A percentile compares a stretch with the other conserved stretches of the same genome.
Conservation (phyloP, 768 basidiomycete genomes). For the Coprinopsis strossmayeri region DNA sequence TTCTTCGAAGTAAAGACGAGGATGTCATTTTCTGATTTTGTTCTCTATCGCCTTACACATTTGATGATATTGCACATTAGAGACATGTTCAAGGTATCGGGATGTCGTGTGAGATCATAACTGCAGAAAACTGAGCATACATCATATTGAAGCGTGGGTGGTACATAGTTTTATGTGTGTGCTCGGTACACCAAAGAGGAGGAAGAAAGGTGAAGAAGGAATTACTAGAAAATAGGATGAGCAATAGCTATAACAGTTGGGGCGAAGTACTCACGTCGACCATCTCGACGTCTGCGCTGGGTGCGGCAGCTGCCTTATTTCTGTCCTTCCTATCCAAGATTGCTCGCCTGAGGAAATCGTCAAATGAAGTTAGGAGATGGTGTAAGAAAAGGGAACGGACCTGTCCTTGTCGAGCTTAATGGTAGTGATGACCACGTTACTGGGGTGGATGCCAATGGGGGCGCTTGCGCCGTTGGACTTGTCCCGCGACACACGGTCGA, state of each 20-base stretch:
- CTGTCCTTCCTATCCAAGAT: constrained; percentile 84
- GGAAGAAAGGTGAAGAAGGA: constrained; percentile 16
- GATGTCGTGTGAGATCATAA: background rate
- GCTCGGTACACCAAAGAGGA: constrained; percentile 19
- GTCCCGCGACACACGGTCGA: constrained; percentile 96
- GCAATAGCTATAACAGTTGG: constrained; percentile 23
- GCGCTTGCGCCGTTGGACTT: constrained; percentile 94
- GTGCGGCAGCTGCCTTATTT: constrained; percentile 48
- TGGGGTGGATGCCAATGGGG: constrained; percentile 93
- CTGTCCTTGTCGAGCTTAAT: constrained; percentile 93
- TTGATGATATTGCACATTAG: background rate
- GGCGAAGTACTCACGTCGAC: constrained; percentile 55
- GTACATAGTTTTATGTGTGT: constrained; percentile 58
- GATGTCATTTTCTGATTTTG: constrained; percentile 83
- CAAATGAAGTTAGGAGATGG: background rate
- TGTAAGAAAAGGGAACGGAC: constrained; percentile 29
- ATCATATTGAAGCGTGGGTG: constrained; percentile 55
- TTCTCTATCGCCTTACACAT: constrained; percentile 3
- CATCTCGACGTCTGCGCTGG: constrained; percentile 66
- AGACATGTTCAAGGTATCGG: background rate
- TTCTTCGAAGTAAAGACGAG: constrained; percentile 82
- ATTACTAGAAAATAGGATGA: constrained; percentile 9
- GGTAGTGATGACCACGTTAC: constrained; percentile 90
- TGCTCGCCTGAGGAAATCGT: constrained; percentile 50
- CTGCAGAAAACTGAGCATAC: constrained; percentile 25